These are phyloP conservation scores for Dothistroma pini DNA, from an alignment of 2,329 filamentous ascomycete genomes.

Conservation along the genomic window DNA sequence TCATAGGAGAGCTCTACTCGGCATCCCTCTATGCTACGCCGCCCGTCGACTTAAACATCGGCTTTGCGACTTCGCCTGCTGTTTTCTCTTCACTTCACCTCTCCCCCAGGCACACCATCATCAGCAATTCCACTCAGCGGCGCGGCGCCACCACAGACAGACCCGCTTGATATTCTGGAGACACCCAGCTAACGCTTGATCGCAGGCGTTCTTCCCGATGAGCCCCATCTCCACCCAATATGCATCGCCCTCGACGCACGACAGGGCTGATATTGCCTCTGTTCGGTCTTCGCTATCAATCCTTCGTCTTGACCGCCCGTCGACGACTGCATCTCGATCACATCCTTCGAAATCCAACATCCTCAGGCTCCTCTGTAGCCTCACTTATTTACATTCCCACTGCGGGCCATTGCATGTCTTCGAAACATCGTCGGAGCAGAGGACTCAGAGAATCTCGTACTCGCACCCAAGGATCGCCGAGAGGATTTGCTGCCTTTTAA, in stretches of 20 bases:
- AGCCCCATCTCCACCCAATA: background rate
- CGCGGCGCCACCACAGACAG: background rate
- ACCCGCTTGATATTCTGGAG: background rate
- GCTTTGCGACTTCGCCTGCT: background rate
- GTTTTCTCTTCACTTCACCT: background rate
- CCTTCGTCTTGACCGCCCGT: background rate
- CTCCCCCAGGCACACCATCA: background rate
- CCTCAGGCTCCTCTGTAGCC: constrained; percentile 25
- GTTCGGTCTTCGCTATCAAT: background rate
- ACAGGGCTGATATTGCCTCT: background rate
- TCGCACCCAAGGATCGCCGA: too few relatives aligned
- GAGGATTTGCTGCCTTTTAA: too few relatives aligned
- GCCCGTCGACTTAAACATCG: background rate
- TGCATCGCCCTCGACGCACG: background rate
- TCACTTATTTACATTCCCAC: too few relatives aligned
- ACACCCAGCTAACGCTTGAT: background rate
- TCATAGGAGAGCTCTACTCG: background rate
- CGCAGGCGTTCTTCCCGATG: background rate
- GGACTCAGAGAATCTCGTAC: too few relatives aligned
- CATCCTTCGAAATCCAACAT: background rate
- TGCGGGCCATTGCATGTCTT: too few relatives aligned
- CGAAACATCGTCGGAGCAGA: too few relatives aligned
- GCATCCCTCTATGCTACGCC: background rate
- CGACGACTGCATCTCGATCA: background rate
- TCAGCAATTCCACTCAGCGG: background rate